Base-by-base conservation (phyloP, 129 eudicot genomes). In the Lactuca saligna region DNA sequence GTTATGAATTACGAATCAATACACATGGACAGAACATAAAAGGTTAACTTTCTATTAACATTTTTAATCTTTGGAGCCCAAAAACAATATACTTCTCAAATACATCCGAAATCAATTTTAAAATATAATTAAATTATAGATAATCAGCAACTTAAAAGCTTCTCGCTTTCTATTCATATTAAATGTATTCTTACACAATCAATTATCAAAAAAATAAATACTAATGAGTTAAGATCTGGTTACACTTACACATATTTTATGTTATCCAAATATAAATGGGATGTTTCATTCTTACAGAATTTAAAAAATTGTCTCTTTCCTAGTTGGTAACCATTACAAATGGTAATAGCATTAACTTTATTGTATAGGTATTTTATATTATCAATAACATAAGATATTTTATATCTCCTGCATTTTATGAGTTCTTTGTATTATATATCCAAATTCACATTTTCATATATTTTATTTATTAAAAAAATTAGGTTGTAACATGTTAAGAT, bases 321-420 rank as follows among this genome's bases (percentile, higher is more conserved):
- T 65, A 7, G 57, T 65, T 65, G 70, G 70, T 48, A 29, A 15
- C 70, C 57, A 49, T 32, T 49, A 65, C 32, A 49, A 50, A 65
- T 8, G 46, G 29, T 31, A 64, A 64, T 13, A 69, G 12, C 10
- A 4, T 46, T 46, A 46, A 46, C 51, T 46, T 46, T 11, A 11
- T 46, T 46, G 13, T 12, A 46, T 10, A 3, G 51, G 51, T 46
- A 46, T 46, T 10, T 46, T 46, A 46, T 46, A 46, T 46, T 46
- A 46, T 11, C 51, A 46, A 9, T 8, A 46, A 12, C 15, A 46
- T 46, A 46, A 46, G 3, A 46, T 46, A 46, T 11, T 10, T 46
- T 46, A 3, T 11, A 46, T 46, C 15, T 11, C 51, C 3, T 4
- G 51, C 5, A 10, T 46, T 44, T 44, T 9, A 44, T 5, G 8